Conservation (phyloP, 1,139 yeast genomes). For the Yamadazyma kanchanaburiensis region DNA sequence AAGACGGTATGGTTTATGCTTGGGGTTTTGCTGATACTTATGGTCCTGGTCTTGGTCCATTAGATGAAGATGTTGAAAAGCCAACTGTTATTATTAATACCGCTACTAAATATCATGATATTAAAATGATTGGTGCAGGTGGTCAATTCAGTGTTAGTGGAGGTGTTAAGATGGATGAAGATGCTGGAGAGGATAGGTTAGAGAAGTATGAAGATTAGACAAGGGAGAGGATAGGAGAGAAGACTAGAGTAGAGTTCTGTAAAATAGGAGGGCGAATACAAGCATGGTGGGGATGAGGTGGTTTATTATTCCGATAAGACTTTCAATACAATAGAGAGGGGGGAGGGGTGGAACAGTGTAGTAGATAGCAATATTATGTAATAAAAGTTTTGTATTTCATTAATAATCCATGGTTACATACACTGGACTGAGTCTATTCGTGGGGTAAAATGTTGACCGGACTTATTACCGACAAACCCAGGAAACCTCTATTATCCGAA, state of each 20-base stretch:
- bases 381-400: too few relatives aligned
- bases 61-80: slow-evolving; percentile 81
- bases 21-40: slow-evolving; percentile 99
- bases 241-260: not conserved
- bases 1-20: slow-evolving; percentile 80
- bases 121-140: slow-evolving; percentile 77
- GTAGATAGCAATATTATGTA: too few relatives aligned
- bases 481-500: too few relatives aligned
- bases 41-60: slow-evolving; percentile 92
- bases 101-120: slow-evolving; percentile 78
- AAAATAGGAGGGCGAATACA: too few relatives aligned
- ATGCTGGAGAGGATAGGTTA: slow-evolving; percentile 54
- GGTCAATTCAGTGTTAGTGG: slow-evolving; percentile 93
- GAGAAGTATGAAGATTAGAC: slow-evolving; percentile 47
- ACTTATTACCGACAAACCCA: too few relatives aligned
- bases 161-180: slow-evolving; percentile 68
- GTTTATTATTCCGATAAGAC: too few relatives aligned
- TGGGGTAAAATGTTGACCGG: too few relatives aligned
- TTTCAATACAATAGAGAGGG: too few relatives aligned
- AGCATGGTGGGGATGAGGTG: too few relatives aligned
- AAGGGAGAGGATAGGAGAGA: slow-evolving; percentile 17
- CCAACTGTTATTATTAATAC: slow-evolving; percentile 91
- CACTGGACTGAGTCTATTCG: too few relatives aligned
- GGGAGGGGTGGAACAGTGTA: too few relatives aligned
- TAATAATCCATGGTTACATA: too few relatives aligned